Evolutionary conservation across 345 rosid species (phyloP).

Genomic region (Aquilaria yunnanensis): DNA sequence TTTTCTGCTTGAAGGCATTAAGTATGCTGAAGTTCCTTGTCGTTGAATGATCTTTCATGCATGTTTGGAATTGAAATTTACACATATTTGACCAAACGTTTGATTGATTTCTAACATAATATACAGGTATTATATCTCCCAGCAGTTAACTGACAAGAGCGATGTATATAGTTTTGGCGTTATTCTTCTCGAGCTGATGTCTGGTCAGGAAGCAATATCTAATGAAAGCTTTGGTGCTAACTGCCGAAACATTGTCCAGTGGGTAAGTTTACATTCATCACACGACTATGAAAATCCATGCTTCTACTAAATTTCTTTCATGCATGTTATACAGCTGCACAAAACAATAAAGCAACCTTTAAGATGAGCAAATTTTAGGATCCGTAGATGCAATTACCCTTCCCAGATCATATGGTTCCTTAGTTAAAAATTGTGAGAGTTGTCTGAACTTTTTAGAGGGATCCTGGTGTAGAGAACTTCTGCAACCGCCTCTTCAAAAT

Average conservation of each 20-base stretch:
- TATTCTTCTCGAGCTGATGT: constrained; percentile 91
- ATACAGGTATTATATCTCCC: constrained; percentile 89
- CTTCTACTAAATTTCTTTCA: neutral
- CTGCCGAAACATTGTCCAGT: constrained; percentile 96
- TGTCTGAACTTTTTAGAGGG: neutral
- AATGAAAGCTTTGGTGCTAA: constrained; percentile 81
- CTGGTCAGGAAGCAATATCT: constrained; percentile 95
- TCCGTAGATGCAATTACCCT: too few species aligned
- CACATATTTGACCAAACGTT: too few species aligned
- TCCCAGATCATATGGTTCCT: too few species aligned
- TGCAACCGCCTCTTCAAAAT: too few species aligned
- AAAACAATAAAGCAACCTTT: too few species aligned
- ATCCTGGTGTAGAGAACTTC: too few species aligned
- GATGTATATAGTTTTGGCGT: constrained; percentile 98
- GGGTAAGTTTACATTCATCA: constrained; percentile 50
- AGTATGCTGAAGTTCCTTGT: too few species aligned
- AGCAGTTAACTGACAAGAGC: constrained; percentile 95
- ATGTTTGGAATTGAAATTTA: neutral
- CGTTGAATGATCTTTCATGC: neutral
- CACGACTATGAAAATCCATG: neutral
- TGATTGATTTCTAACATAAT: constrained; percentile 6
- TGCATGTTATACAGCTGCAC: neutral
- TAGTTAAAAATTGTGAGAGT: too few species aligned
- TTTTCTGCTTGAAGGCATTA: too few species aligned
- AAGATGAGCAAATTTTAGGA: too few species aligned